Base-by-base conservation (phyloP, 768 basidiomycete genomes). In the Pleurotus platypus region DNA sequence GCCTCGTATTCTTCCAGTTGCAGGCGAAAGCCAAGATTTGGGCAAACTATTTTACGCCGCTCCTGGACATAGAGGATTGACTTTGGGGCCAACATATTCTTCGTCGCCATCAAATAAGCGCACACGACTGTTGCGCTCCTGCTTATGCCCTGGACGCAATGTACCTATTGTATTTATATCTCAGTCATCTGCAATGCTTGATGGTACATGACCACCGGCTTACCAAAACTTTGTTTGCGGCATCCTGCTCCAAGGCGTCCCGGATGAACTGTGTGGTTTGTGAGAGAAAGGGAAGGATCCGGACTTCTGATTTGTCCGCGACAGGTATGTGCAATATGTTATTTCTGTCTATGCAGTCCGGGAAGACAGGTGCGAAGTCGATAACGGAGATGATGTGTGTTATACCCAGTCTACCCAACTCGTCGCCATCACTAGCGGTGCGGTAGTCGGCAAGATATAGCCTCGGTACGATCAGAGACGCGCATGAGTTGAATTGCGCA, bases 101-200 rank as follows among this genome's bases (percentile, higher is more conserved):
- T 78, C 8, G 79, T 77, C 15, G 80, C 78, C 16, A 86, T 70
- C 43, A 87, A 72, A 69, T 90, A 92, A 54, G 88, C 90, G 60
- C 86, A 85, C 3, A 91, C 83, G 24, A 90, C 79, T 4, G 87
- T 90, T 0, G 90, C 80, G 43, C 87, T 89, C 20, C 90, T 79
- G 62, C 87, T 89, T 57, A 90, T 78, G 42, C 90, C 90, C 69
- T 85, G 83, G 40, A 84, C 69, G 66, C 90, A 92, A 67, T 92
- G 90, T 11, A 92, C 87, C 88, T 90, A 53, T 61, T 5, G 27
- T 55, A 12, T 15, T 57, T 46, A 40, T 46, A 35, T 12, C 49
- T 37, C 50, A 35, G 18, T 16, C 46, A 11, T 56, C 30, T 35
- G 30, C 30, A 35, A 35, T 35, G 11, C 30, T 35, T 9, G 30